Evolutionary conservation across 768 basidiomycete species (phyloP), one percentile per base, ranked within the genome.

Genomic region (Russula dissimulans): DNA sequence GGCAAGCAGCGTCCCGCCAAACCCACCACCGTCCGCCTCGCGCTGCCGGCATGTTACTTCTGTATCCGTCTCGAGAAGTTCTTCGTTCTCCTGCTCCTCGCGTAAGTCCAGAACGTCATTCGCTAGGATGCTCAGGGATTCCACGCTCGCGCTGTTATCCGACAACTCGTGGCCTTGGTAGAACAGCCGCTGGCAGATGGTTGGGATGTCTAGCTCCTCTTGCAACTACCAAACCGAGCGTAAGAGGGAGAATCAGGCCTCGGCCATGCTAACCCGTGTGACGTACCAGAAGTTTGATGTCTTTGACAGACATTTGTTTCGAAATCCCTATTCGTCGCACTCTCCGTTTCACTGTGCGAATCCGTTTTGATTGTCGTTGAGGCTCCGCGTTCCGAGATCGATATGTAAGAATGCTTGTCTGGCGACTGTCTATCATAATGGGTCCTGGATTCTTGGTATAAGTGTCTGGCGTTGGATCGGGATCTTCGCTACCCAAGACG

Each of bases 111-210:
- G 68, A 3, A 80, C 72, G 63, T 87, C 87, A 64, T 86, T 80
- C 44, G 77, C 71, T 15, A 87, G 73, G 36, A 82, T 76, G 31
- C 77, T 82, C 34, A 87, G 73, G 0, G 83, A 82, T 6, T 74
- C 79, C 57, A 79, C 73, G 0, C 76, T 78, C 32, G 70, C 69
- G 29, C 76, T 59, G 67, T 81, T 89, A 69, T 89, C 85, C 3
- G 79, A 74, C 1, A 93, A 77, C 71, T 91, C 90, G 41, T 73
- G 71, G 0, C 78, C 81, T 42, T 78, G 74, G 68, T 83, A 78
- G 67, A 81, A 87, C 29, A 93, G 71, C 51, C 84, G 79, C 68
- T 92, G 91, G 61, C 80, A 86, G 57, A 91, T 88, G 10, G 86
- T 85, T 39, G 90, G 86, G 58, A 91, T 84, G 42, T 75, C 76